Evolutionary conservation across 2,329 filamentous ascomycete genomes (phyloP).

Genomic region (Monosporascus sp.): DNA sequence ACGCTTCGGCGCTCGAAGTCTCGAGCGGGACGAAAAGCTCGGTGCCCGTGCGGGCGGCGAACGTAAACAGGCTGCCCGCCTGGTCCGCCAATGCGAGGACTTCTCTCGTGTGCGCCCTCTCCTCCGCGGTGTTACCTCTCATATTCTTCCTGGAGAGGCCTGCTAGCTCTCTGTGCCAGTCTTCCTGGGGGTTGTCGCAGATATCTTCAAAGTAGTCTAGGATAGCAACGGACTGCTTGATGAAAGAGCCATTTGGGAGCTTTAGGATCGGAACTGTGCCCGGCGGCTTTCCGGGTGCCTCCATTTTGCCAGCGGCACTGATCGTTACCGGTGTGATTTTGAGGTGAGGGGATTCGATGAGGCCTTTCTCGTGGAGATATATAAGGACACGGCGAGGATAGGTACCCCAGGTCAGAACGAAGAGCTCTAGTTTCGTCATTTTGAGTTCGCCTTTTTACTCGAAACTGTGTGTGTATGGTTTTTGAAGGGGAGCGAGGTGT

Average conservation of each 20-base stretch:
- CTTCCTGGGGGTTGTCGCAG: slow-evolving; percentile 11
- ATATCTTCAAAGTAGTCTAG: slow-evolving; percentile 19
- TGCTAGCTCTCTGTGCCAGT: slow-evolving; percentile 10
- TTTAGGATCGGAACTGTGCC: slow-evolving; percentile 13
- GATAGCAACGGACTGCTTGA: slow-evolving; percentile 18
- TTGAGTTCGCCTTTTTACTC: too few species aligned
- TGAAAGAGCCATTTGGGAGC: slow-evolving; percentile 13
- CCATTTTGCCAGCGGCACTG: background rate
- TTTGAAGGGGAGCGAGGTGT: too few species aligned
- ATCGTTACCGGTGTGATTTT: slow-evolving; percentile 3
- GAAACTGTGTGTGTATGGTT: too few species aligned
- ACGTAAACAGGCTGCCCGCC: background rate
- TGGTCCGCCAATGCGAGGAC: slow-evolving; percentile 1
- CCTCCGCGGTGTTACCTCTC: background rate
- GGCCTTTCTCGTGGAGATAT: slow-evolving; percentile 9
- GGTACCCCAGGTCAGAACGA: slow-evolving; percentile 2
- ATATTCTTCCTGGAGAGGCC: slow-evolving; percentile 1
- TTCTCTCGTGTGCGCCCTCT: slow-evolving; percentile 1
- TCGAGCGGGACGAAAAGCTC: background rate
- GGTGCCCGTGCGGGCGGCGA: slow-evolving; percentile 4
- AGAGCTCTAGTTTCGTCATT: slow-evolving; percentile 5
- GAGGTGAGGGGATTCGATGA: slow-evolving; percentile 4
- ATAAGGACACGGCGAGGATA: slow-evolving; percentile 6
- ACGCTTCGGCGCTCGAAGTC: background rate
- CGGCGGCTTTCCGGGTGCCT: slow-evolving; percentile 15